Evolutionary conservation across 306 rosid species (phyloP).

Genomic region (Crotalaria pallida): DNA sequence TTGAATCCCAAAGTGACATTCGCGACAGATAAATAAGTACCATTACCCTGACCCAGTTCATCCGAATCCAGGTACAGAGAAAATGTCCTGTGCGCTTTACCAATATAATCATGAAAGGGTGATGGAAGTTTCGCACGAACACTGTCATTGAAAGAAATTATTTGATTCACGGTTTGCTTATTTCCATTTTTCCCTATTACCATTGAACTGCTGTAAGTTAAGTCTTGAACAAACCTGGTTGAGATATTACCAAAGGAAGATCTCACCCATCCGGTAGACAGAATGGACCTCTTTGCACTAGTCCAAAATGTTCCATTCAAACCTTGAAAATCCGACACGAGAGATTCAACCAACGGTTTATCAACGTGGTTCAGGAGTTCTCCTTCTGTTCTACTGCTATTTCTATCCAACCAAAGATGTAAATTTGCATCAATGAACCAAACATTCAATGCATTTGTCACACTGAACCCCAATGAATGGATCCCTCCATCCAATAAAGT

Average conservation of each 20-base stretch:
- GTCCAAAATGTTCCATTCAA: constrained; percentile 64
- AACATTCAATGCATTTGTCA: constrained; percentile 79
- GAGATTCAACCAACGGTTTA: constrained; percentile 41
- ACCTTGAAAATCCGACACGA: constrained; percentile 48
- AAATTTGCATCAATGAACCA: constrained; percentile 88
- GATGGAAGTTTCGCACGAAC: constrained; percentile 33
- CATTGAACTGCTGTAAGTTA: constrained; percentile 50
- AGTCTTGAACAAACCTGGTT: constrained; percentile 49
- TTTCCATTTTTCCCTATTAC: constrained; percentile 44
- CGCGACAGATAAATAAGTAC: constrained; percentile 22
- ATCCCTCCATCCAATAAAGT: constrained; percentile 55
- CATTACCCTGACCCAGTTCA: constrained; percentile 28
- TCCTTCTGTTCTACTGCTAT: constrained; percentile 52
- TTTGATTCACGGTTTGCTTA: constrained; percentile 57
- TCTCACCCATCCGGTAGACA: constrained; percentile 61
- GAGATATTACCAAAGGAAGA: constrained; percentile 72
- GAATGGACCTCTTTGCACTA: constrained; percentile 46
- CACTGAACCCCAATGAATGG: constrained; percentile 62
- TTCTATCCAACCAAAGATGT: constrained; percentile 79
- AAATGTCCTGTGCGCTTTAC: constrained; percentile 38
- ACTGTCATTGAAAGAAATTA: constrained; percentile 39
- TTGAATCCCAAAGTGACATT: constrained; percentile 56
- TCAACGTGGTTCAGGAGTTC: constrained; percentile 33
- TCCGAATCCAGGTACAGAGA: constrained; percentile 39
- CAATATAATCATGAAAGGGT: constrained; percentile 16